Base-by-base conservation (phyloP, 1,284 basidiomycete genomes). In the Coniferiporia sulphurascens region DNA sequence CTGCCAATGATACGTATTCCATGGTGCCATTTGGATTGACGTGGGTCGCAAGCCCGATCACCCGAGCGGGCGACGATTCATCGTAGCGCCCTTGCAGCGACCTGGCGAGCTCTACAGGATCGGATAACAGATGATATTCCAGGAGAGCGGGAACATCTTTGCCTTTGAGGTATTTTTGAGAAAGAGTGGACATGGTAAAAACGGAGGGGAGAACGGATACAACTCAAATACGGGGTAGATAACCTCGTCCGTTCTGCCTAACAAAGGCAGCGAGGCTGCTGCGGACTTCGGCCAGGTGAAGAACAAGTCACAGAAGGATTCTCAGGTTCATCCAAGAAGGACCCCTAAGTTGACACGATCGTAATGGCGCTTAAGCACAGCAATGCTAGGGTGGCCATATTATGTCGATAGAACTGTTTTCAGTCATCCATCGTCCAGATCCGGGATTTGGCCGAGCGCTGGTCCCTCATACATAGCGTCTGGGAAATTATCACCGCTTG, bases 11-110 rank as follows among this genome's bases (percentile, higher is more conserved):
- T 13, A 59, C n/a, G 27, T 36, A 48, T 22, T 59, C 43, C 44
- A 59, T 8, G 22, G 41, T 27, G 21, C 44, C 58, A 35, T 48
- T 49, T 17, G 34, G 22, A 17, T 32, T 51, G n/a, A 58, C 1
- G 34, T 52, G 56, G 32, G 13, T 34, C 7, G 56, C 38, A 6
- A 58, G 34, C 7, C 56, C 56, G 6, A 52, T 48, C 10, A 44
- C 21, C 15, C 36, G 34, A 8, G 56, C 10, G 2, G 48, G 12
- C 7, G 34, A 49, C 7, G 15, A n/a, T 10, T 19, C 22, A 4
- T 35, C 22, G 35, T 38, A 12, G 12, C n/a, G 35, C 7, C 8
- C 38, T 21, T 44, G 8, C 3, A 52, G 1, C 22, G 21, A 36
- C 12, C 17, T 35, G 15, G 32, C n/a, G 9, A 52, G 22, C 10